These are phyloP conservation scores for Fraxinus dipetala DNA, from an alignment of 305 asterid genomes.

Conservation along the genomic window DNA sequence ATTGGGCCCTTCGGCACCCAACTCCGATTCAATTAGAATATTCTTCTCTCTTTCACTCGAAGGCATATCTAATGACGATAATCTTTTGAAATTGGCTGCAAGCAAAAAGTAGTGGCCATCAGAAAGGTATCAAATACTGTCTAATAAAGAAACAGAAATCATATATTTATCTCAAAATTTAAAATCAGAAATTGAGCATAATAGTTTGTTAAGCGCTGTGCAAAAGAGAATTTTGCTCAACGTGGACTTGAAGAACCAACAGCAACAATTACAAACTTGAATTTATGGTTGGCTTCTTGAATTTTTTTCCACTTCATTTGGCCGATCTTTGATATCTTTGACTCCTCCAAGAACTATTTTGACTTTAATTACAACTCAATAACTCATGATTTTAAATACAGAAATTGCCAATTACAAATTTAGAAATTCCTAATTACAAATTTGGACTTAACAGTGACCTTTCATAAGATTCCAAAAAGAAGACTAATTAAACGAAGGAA, in stretches of 20 bases:
- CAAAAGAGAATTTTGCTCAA: neutral
- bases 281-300: neutral
- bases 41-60: slow-evolving; percentile 32
- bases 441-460: neutral
- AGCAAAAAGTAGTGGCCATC: slow-evolving; percentile 13
- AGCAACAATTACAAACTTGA: neutral
- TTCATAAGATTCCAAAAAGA: slow-evolving; percentile 13
- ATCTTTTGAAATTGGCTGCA: slow-evolving; percentile 28
- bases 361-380: too few species aligned
- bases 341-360: too few species aligned
- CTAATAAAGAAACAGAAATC: slow-evolving; percentile 11
- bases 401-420: too few species aligned
- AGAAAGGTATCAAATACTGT: slow-evolving; percentile 16
- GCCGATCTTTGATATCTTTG: neutral
- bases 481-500: slow-evolving; percentile 5
- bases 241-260: neutral
- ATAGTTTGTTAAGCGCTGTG: neutral
- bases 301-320: neutral
- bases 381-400: too few species aligned
- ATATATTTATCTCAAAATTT: neutral
- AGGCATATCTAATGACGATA: slow-evolving; percentile 32
- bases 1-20: slow-evolving; percentile 38
- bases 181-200: neutral
- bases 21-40: slow-evolving; percentile 35
- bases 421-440: too few species aligned